These are phyloP conservation scores for Peterozyma xylosa DNA, from an alignment of 805 yeast genomes.

Conservation along the genomic window DNA sequence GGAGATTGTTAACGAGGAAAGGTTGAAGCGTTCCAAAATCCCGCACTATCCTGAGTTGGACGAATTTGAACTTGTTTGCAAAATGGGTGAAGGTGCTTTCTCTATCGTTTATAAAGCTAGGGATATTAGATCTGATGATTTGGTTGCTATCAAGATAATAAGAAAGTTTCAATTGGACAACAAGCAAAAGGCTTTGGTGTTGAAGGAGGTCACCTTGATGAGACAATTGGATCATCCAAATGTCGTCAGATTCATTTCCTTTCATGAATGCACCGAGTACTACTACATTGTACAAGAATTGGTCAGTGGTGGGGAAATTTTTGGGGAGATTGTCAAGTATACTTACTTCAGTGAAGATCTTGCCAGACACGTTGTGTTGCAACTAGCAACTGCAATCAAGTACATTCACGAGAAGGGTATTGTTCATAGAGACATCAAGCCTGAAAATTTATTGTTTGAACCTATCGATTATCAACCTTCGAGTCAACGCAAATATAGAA, in stretches of 20 bases:
- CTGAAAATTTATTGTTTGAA: slow-evolving; percentile 65
- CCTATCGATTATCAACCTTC: slow-evolving; percentile 44
- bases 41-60: slow-evolving; percentile 17
- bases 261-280: slow-evolving; percentile 51
- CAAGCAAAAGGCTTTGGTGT: slow-evolving; percentile 58
- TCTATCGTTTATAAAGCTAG: slow-evolving; percentile 74
- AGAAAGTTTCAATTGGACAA: slow-evolving; percentile 61
- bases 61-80: slow-evolving; percentile 17
- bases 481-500: slow-evolving; percentile 30
- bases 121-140: slow-evolving; percentile 31
- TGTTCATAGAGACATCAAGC: slow-evolving; percentile 79
- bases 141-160: slow-evolving; percentile 53
- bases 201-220: slow-evolving; percentile 76
- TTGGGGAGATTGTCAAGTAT: slow-evolving; percentile 57
- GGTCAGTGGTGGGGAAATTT: slow-evolving; percentile 72
- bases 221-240: slow-evolving; percentile 57
- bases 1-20: slow-evolving; percentile 24
- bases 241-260: slow-evolving; percentile 57
- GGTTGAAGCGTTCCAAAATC: slow-evolving; percentile 13
- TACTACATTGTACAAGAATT: slow-evolving; percentile 69
- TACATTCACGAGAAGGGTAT: slow-evolving; percentile 72
- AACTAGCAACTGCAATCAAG: slow-evolving; percentile 55
- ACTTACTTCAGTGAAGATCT: slow-evolving; percentile 63
- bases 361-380: slow-evolving; percentile 54
- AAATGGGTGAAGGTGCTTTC: slow-evolving; percentile 84